Conservation (phyloP, 2,329 filamentous ascomycete genomes). For the Alternaria arborescens region DNA sequence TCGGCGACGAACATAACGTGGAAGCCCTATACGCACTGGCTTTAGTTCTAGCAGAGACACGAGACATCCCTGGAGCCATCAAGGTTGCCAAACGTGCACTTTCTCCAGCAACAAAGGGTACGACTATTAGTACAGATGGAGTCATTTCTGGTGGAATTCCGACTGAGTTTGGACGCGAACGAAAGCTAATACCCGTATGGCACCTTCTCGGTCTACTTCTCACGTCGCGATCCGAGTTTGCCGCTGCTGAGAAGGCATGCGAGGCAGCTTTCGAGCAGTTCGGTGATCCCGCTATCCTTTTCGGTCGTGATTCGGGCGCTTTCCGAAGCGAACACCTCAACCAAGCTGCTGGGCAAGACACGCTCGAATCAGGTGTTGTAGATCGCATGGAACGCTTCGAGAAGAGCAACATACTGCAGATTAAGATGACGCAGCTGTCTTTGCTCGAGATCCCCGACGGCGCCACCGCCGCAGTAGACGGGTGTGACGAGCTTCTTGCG, state of each 20-base stretch:
- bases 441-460: constrained; percentile 86
- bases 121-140: constrained; percentile 44
- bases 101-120: constrained; percentile 58
- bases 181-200: constrained; percentile 81
- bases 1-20: constrained; percentile 72
- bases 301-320: constrained; percentile 64
- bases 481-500: constrained; percentile 82
- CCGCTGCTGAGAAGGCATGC: constrained; percentile 81
- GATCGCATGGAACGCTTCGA: constrained; percentile 85
- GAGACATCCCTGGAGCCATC: constrained; percentile 81
- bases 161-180: constrained; percentile 60
- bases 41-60: constrained; percentile 85
- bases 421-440: constrained; percentile 93
- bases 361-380: constrained; percentile 62
- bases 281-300: constrained; percentile 73
- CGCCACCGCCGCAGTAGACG: constrained; percentile 84
- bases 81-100: constrained; percentile 82
- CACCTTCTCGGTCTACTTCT: constrained; percentile 87
- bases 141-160: constrained; percentile 37
- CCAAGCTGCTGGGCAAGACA: constrained; percentile 28
- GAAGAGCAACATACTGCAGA: constrained; percentile 86
- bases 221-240: constrained; percentile 85
- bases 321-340: constrained; percentile 75
- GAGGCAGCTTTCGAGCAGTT: constrained; percentile 94
- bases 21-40: constrained; percentile 82